Base-by-base conservation (phyloP, 1,139 yeast genomes). In the Hemisphaericaspora xylofermentans region DNA sequence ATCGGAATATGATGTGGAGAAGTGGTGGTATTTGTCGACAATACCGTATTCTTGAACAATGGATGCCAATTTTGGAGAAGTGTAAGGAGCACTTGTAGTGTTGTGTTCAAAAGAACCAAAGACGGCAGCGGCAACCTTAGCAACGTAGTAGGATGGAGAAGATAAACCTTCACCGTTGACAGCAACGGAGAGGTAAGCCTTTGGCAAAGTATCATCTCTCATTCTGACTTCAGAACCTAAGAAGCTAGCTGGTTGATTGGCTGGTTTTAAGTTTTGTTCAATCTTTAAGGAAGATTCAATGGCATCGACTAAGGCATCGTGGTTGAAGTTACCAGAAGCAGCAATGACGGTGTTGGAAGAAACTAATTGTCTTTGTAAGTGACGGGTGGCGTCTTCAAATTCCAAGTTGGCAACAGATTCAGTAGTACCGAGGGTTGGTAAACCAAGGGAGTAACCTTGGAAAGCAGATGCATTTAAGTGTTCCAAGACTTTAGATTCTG, bases 51-150 rank as follows among this genome's bases (percentile, higher is more conserved):
- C 88, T 64, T 74, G 78, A 50, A 85, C 80, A 58, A 81, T 74
- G 60, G 84, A 81, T 48, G 95, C 80, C 60, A 93, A 78, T 72
- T 88, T 88, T 50, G 96, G 81, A 64, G 96, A 93, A 62, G 88
- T 84, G 73, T 79, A 81, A 54, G 72, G 70, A 39, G 88, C 68
- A 45, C 62, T 54, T 57, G 87, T 78, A 48, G 82, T 73, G 50
- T 60, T 50, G 49, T 74, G 75, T 58, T 70, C 70, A 64, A 73
- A 84, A 47, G 70, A 55, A 57, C 93, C 93, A 55, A 80, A 80
- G 52, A 85, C 71, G 56, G 80, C 76, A 49, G 91, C 76, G 43
- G 88, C 93, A 53, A 85, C 88, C 68, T 82, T 68, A 50, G 91
- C 82, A 47, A 79, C 77, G 65, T 76, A 76, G 70, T 74, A 83